A percentile compares a stretch with the other conserved stretches of the same genome.
These are phyloP conservation scores for Scenedesmus sp. DNA, from an alignment of 163 green algal species.

Conservation along the genomic window DNA sequence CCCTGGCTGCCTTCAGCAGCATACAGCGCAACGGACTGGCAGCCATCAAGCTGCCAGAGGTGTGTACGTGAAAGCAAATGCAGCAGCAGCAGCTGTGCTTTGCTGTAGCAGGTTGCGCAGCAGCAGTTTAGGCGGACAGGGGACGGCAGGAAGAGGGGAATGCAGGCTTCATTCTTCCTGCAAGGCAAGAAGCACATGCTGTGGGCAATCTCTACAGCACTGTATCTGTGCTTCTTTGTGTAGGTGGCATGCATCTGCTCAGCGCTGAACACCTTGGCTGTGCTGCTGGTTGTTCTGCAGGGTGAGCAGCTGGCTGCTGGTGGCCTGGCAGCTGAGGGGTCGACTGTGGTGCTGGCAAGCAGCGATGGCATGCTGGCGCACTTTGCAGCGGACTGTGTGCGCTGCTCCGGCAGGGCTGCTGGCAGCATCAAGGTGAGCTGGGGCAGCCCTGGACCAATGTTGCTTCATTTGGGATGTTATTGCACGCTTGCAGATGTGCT, in stretches of 20 bases:
- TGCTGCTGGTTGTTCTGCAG: not conserved
- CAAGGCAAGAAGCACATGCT: no score
- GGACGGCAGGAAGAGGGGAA: no score
- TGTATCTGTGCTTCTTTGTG: not conserved
- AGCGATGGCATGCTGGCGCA: constrained; percentile 69
- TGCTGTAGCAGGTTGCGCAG: not conserved
- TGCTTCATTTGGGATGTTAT: not conserved
- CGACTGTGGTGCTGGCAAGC: constrained; percentile 76
- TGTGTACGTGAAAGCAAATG: not conserved
- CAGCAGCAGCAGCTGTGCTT: not conserved
- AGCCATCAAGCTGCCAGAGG: constrained; percentile 66
- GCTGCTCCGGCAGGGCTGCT: constrained; percentile 51
- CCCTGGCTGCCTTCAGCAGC: constrained; percentile 71
- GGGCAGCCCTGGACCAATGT: no score
- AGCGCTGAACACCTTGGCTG: not conserved
- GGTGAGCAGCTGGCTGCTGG: not conserved
- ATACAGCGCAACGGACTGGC: constrained; percentile 56
- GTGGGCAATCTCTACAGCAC: not conserved
- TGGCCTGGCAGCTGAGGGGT: constrained; percentile 45
- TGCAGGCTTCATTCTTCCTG: no score
- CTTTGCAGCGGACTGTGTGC: constrained; percentile 61
- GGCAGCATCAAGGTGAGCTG: constrained; percentile 65
- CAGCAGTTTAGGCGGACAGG: not conserved
- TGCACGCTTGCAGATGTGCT: not conserved
- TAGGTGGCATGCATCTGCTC: not conserved